Percentiles rank a stretch among this genome's conserved stretches.
phyloP scores from a whole-genome alignment of 495 filamentous ascomycete genomes.

The Penicillium goetzii region DNA sequence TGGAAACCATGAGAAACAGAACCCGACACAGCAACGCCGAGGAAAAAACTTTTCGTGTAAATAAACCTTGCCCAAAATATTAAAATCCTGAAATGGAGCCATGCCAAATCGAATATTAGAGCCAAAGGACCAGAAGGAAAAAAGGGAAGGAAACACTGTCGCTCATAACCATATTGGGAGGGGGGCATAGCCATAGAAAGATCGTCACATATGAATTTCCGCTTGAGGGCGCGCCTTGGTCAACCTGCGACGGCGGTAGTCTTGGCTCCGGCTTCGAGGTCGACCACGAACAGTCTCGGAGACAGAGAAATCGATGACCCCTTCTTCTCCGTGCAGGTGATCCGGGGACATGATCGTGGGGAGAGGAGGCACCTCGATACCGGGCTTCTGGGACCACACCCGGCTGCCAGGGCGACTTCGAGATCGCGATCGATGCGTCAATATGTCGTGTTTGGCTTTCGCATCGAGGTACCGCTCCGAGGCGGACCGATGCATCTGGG shows the following conservation, averaged over 20 bases:
- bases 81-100: constrained; percentile 7
- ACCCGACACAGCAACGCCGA: constrained; percentile 9
- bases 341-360: constrained; percentile 30
- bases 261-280: constrained; percentile 37
- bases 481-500: constrained; percentile 14
- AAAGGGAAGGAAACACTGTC: constrained; percentile 7
- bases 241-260: constrained; percentile 29
- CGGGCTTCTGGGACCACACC: constrained; percentile 25
- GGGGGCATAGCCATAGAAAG: constrained; percentile 21
- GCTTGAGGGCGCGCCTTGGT: constrained; percentile 25
- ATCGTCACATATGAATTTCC: constrained; percentile 26
- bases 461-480: constrained; percentile 19
- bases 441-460: not conserved
- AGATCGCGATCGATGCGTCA: constrained; percentile 22
- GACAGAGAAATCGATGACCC: constrained; percentile 1
- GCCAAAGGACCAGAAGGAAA: not conserved
- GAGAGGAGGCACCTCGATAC: constrained; percentile 25
- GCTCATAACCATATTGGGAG: constrained; percentile 14
- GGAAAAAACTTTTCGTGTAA: constrained; percentile 21
- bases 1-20: not conserved
- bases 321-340: constrained; percentile 15
- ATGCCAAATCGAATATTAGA: not conserved
- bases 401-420: constrained; percentile 23
- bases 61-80: not conserved
- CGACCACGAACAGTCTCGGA: constrained; percentile 35